Evolutionary conservation across 345 rosid genomes (phyloP).

Genomic region (Triadica sebifera): DNA sequence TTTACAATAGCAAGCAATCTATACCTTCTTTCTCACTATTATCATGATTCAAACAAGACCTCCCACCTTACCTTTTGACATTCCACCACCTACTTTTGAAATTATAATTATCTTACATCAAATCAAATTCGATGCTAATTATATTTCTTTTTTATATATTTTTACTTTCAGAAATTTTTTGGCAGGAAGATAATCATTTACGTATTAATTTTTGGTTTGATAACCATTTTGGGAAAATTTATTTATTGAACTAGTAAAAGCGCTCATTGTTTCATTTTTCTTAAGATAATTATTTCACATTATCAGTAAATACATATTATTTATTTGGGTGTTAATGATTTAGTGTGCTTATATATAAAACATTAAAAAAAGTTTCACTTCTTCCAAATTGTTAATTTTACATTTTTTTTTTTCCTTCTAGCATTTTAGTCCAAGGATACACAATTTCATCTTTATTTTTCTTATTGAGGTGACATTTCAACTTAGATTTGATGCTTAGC

Average conservation of each 20-base stretch:
- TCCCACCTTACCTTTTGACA: slow-evolving; percentile 14
- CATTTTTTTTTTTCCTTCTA: background rate
- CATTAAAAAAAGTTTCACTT: too few species aligned
- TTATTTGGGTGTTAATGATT: too few species aligned
- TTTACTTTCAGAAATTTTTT: too few species aligned
- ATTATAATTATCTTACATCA: background rate
- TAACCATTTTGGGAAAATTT: too few species aligned
- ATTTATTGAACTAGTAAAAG: too few species aligned
- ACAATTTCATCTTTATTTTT: background rate
- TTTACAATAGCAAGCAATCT: background rate
- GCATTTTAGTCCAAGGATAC: background rate
- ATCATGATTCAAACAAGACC: background rate
- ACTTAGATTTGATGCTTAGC: slow-evolving; percentile 5
- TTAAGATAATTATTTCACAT: too few species aligned
- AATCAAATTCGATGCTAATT: background rate
- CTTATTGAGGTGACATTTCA: slow-evolving; percentile 5
- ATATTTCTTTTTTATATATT: too few species aligned
- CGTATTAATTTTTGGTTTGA: too few species aligned
- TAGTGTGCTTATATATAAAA: too few species aligned
- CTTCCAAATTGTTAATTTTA: background rate
- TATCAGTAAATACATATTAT: too few species aligned
- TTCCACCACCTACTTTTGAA: background rate
- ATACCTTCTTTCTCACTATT: background rate
- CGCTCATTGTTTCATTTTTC: too few species aligned
- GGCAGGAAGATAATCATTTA: too few species aligned